Conservation (phyloP, 1,284 basidiomycete genomes). For the Cryptococcus sp. region DNA sequence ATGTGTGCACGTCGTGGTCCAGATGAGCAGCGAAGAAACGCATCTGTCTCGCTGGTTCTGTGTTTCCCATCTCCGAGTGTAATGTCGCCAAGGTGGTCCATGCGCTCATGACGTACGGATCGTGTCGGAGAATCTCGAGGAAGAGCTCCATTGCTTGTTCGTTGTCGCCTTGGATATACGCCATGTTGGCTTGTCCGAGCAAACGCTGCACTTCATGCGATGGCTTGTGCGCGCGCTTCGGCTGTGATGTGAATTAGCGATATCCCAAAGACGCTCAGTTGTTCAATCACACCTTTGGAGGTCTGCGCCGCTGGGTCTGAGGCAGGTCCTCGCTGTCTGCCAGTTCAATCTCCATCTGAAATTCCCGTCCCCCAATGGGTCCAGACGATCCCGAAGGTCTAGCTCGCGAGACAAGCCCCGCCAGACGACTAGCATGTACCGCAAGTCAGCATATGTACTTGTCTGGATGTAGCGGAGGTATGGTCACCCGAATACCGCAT, state of each 20-base stretch:
- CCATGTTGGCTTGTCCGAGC: conserved; percentile 84
- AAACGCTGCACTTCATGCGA: conserved; percentile 79
- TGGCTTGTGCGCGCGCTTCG: conserved; percentile 62
- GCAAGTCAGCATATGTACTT: not conserved
- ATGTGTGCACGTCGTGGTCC: conserved; percentile 78
- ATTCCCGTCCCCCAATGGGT: conserved; percentile 19
- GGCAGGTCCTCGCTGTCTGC: conserved; percentile 38
- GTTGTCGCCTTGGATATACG: conserved; percentile 68
- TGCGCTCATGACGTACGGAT: conserved; percentile 77
- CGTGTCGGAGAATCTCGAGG: conserved; percentile 90
- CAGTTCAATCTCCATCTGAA: conserved; percentile 30
- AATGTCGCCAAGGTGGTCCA: conserved; percentile 86
- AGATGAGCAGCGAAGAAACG: conserved; percentile 90
- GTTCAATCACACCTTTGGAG: conserved; percentile 5
- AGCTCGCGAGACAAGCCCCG: conserved; percentile 31
- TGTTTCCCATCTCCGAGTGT: conserved; percentile 69
- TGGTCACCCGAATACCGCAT: conserved; percentile 37
- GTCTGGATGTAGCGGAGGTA: not conserved
- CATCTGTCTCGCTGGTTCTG: conserved; percentile 74
- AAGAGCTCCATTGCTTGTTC: conserved; percentile 74
- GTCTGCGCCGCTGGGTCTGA: conserved; percentile 11
- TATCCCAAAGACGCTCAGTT: not conserved
- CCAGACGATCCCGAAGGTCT: conserved; percentile 9
- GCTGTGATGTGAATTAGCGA: conserved; percentile 15
- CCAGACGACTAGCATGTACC: conserved; percentile 30